phyloP scores from a whole-genome alignment of 257 asterid species.

The Nicotiana knightiana region DNA sequence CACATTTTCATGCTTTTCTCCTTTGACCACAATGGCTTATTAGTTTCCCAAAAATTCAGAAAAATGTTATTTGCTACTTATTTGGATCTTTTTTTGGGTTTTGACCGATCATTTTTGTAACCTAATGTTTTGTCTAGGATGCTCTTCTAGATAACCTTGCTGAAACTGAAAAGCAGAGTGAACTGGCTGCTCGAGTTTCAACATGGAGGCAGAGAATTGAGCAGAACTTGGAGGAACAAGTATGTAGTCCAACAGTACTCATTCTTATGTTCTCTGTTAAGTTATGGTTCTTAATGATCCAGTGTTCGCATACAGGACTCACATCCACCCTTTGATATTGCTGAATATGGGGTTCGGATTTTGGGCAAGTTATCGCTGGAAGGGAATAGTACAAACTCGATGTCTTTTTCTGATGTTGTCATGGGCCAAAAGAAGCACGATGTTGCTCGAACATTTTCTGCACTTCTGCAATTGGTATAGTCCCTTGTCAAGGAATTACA shows the following conservation, averaged over 20 bases:
- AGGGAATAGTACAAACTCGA: constrained; percentile 26
- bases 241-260: constrained; percentile 14
- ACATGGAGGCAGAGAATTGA: constrained; percentile 89
- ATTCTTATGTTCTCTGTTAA: not conserved
- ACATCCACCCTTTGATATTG: constrained; percentile 83
- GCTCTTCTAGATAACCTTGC: constrained; percentile 69
- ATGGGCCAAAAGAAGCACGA: constrained; percentile 79
- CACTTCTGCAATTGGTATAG: constrained; percentile 84
- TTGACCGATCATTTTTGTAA: not conserved
- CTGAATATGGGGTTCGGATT: constrained; percentile 67
- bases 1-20: not conserved
- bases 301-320: constrained; percentile 47
- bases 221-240: constrained; percentile 74
- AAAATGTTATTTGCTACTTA: not conserved
- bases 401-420: constrained; percentile 63
- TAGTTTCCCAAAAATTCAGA: not conserved
- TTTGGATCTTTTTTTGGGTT: not conserved
- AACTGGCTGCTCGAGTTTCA: constrained; percentile 75
- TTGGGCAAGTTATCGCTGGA: constrained; percentile 41
- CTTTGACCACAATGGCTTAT: not conserved
- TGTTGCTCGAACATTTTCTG: constrained; percentile 84
- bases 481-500: not conserved
- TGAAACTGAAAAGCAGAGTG: constrained; percentile 73
- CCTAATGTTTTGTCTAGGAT: constrained; percentile 42
- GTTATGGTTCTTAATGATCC: not conserved